Conservation (phyloP, 179 eudicot genomes). For the Actinidia arguta region DNA sequence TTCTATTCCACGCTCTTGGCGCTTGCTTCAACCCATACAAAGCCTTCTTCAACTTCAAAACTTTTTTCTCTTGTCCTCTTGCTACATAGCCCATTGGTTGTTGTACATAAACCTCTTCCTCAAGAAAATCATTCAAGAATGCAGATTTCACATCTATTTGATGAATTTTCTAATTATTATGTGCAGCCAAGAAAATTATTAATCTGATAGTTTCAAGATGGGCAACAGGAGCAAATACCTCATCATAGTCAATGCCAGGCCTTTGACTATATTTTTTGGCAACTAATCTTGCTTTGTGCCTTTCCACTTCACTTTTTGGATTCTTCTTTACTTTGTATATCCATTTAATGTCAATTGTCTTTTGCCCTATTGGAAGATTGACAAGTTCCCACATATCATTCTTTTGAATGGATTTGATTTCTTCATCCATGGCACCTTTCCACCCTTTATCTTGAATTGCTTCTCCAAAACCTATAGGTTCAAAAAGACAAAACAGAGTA, state of each 20-base stretch:
- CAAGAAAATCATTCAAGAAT: too few relatives aligned
- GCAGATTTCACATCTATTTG: not conserved
- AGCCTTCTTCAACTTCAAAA: not conserved
- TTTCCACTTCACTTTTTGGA: not conserved
- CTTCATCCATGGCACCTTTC: not conserved
- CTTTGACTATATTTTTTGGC: not conserved
- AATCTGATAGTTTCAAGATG: too few relatives aligned
- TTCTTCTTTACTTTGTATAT: not conserved
- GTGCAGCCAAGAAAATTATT: too few relatives aligned
- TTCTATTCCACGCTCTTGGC: not conserved
- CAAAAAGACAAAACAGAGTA: too few relatives aligned
- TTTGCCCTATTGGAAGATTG: not conserved
- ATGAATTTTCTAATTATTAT: not conserved
- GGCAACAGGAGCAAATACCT: too few relatives aligned
- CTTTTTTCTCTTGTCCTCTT: not conserved
- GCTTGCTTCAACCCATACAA: not conserved
- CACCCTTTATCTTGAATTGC: not conserved
- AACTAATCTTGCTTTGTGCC: not conserved
- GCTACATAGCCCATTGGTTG: not conserved
- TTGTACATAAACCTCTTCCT: not conserved
- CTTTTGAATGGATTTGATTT: not conserved
- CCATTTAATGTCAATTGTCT: not conserved
- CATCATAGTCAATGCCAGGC: not conserved
- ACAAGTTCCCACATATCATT: not conserved
- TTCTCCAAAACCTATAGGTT: not conserved